Evolutionary conservation across 306 rosid genomes (phyloP).

Genomic region (Acacia confusa): DNA sequence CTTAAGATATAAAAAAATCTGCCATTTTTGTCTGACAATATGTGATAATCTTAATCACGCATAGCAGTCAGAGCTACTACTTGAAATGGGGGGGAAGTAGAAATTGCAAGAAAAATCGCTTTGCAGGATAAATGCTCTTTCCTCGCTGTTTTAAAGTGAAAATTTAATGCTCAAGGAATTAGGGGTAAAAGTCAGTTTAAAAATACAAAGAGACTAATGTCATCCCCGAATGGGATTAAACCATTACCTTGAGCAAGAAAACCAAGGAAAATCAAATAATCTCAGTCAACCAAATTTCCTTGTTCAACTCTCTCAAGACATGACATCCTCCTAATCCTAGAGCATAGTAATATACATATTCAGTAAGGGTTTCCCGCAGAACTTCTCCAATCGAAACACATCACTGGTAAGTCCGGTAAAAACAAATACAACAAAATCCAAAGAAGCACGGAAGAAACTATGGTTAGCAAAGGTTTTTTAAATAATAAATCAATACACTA

Average conservation of each 20-base stretch:
- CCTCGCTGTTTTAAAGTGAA: neutral
- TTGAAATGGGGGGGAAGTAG: neutral
- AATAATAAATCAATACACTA: neutral
- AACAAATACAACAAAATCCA: neutral
- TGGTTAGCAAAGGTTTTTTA: neutral
- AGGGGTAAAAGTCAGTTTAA: neutral
- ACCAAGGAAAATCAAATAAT: neutral
- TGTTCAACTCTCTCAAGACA: neutral
- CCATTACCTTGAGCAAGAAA: conserved; percentile 11
- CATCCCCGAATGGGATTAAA: neutral
- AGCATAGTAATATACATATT: neutral
- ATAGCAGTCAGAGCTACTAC: neutral
- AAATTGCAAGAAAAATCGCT: neutral
- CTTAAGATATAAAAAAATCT: neutral
- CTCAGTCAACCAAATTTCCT: neutral
- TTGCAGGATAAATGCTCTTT: neutral
- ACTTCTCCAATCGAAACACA: neutral
- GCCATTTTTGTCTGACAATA: neutral
- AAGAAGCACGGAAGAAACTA: neutral
- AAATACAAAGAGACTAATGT: neutral
- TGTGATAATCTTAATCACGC: neutral
- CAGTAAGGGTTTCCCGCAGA: neutral
- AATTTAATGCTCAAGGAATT: neutral
- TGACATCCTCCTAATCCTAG: neutral
- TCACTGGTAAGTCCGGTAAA: neutral